Evolutionary conservation across 2,329 filamentous ascomycete genomes (phyloP), one percentile per base, ranked within the genome.

Genomic region (Nemania abortiva): DNA sequence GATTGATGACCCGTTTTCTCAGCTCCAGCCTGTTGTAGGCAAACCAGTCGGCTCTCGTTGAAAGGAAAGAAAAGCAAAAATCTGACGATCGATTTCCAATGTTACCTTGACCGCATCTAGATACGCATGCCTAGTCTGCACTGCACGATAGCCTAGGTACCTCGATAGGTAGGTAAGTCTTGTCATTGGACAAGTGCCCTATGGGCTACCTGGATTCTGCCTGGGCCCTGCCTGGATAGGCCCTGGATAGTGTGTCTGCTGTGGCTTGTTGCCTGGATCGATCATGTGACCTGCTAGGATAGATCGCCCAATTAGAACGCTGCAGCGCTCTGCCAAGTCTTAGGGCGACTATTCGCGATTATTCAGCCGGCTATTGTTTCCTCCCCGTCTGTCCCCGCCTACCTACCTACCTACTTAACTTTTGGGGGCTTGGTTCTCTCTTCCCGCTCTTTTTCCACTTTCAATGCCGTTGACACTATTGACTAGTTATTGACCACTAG

Each of bases 221-320:
- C 31, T 34, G 31, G 31, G 31, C 9, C n/a, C n/a, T n/a, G n/a
- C n/a, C n/a, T 31, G 15, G 27, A 24, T 24, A 37, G 57, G 34
- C 3, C 55, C 24, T 50, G 27, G 22, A 42, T 13, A 49, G 57
- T 37, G 54, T 24, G n/a, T 5, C 39, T 37, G 50, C 60, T 45
- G 64, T 58, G 4, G 50, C 15, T 53, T 18, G 45, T 49, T 69
- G 64, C 42, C 62, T 56, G 56, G 50, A 4, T 24, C 22, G 18
- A 55, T 72, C 70, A 72, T 72, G 70, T 72, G 70, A 72, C 50
- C 11, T 34, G 22, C 29, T 2, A 22, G 49, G 24, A 9, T 5
- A 6, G 18, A 61, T 52, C 1, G 10, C 6, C 69, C 59, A 71
- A 71, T 69, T 45, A 61, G 59, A 24, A 22, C 18, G 39, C 54